Evolutionary conservation across 768 basidiomycete genomes (phyloP).

Genomic region (Leccinum boreale): DNA sequence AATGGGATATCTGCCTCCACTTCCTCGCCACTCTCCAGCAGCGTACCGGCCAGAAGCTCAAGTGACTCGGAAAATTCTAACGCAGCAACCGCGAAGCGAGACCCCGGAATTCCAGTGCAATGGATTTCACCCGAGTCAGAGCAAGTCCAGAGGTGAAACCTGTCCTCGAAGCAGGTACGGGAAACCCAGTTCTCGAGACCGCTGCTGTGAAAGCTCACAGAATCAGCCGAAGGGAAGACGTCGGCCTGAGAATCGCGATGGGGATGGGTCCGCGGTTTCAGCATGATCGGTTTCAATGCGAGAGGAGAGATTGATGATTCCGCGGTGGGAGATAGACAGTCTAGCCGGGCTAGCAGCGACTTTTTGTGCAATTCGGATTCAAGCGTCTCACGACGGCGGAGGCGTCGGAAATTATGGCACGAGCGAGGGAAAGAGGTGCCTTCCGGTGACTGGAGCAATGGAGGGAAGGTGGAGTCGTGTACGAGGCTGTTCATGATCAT

Average conservation of each 20-base stretch:
- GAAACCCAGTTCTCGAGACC: constrained; percentile 68
- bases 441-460: constrained; percentile 42
- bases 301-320: constrained; percentile 45
- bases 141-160: constrained; percentile 52
- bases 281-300: constrained; percentile 30
- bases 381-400: constrained; percentile 39
- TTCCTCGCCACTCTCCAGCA: constrained; percentile 15
- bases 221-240: constrained; percentile 17
- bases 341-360: constrained; percentile 46
- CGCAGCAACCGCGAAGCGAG: constrained; percentile 59
- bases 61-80: constrained; percentile 69
- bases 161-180: constrained; percentile 76
- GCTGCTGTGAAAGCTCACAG: constrained; percentile 35
- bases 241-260: constrained; percentile 35
- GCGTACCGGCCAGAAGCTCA: constrained; percentile 59
- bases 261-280: constrained; percentile 29
- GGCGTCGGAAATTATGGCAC: constrained; percentile 38
- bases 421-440: constrained; percentile 52
- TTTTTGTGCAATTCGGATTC: constrained; percentile 48
- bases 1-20: constrained; percentile 4
- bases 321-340: constrained; percentile 39
- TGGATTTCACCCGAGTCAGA: constrained; percentile 36
- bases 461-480: constrained; percentile 40
- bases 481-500: constrained; percentile 48
- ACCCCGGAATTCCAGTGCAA: constrained; percentile 42